Conservation (phyloP, 2,329 filamentous ascomycete genomes). For the Colletotrichum musae region DNA sequence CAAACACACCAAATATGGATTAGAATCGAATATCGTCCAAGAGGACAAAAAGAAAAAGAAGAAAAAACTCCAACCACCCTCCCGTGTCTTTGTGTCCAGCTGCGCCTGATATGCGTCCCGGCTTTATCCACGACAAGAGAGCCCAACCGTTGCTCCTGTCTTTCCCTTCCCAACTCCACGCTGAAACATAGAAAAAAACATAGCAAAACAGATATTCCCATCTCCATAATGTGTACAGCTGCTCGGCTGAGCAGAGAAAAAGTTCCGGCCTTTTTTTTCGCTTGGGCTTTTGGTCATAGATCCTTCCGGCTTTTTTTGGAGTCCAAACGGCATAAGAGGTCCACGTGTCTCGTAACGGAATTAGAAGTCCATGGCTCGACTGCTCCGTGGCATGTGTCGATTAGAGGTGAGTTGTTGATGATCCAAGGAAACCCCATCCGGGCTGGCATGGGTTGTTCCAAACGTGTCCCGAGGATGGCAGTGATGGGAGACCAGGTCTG, state of each 20-base stretch:
- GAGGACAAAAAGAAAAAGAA: slow-evolving; percentile 1
- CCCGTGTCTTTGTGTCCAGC: slow-evolving; percentile 23
- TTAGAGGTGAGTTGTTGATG: neutral
- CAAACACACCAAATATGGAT: slow-evolving; percentile 26
- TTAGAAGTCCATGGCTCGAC: slow-evolving; percentile 19
- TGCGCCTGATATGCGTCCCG: slow-evolving; percentile 33
- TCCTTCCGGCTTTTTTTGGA: neutral
- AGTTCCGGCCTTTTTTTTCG: slow-evolving; percentile 23
- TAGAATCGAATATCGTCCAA: slow-evolving; percentile 24
- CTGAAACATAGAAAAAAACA: slow-evolving; percentile 32
- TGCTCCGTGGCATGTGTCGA: slow-evolving; percentile 11
- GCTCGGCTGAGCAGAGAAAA: neutral
- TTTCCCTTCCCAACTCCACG: slow-evolving; percentile 40
- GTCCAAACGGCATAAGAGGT: slow-evolving; percentile 19
- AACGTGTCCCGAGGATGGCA: neutral
- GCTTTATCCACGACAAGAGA: slow-evolving; percentile 8
- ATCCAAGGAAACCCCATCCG: slow-evolving; percentile 2
- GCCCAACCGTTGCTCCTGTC: slow-evolving; percentile 6
- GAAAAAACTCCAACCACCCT: slow-evolving; percentile 42
- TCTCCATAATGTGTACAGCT: slow-evolving; percentile 22
- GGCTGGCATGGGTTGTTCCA: neutral
- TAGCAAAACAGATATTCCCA: slow-evolving; percentile 24
- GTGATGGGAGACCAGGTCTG: neutral
- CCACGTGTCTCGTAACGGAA: slow-evolving; percentile 28
- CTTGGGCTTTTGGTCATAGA: neutral